A percentile compares a stretch with the other conserved stretches of the same genome.
Evolutionary conservation across 129 eudicot genomes (phyloP).

Genomic region (Cynara cardunculus): DNA sequence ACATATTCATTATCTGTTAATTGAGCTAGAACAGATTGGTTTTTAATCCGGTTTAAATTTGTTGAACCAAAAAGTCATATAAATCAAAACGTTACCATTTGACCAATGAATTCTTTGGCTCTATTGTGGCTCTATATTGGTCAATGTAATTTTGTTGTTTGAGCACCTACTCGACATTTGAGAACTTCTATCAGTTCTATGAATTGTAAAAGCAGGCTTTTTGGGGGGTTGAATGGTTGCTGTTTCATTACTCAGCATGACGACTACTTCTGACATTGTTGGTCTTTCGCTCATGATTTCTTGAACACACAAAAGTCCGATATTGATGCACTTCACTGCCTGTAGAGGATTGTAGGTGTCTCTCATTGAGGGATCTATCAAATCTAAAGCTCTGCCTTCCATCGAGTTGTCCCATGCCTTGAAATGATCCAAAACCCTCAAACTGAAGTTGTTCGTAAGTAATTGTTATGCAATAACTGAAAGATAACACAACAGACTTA

Average conservation of each 20-base stretch:
- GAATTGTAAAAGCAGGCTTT: conserved; percentile 33
- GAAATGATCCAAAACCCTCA: conserved; percentile 2
- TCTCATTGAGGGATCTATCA: conserved; percentile 26
- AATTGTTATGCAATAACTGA: background rate
- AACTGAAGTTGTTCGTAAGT: background rate
- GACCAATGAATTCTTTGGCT: background rate
- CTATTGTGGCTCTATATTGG: conserved; percentile 27
- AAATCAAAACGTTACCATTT: background rate
- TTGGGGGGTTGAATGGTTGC: conserved; percentile 26
- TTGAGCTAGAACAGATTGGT: background rate
- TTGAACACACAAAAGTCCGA: conserved; percentile 36
- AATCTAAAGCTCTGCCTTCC: conserved; percentile 24
- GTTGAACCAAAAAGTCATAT: background rate
- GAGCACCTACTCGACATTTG: conserved; percentile 9
- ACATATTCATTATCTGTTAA: background rate
- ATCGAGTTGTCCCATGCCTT: conserved; percentile 41
- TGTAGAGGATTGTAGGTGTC: conserved; percentile 7
- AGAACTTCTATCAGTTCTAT: conserved; percentile 14
- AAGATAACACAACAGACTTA: background rate
- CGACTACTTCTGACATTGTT: conserved; percentile 30
- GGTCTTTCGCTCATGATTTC: conserved; percentile 28
- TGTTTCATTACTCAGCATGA: conserved; percentile 35
- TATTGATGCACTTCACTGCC: conserved; percentile 26
- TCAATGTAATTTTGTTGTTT: conserved; percentile 29
- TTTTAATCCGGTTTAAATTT: background rate